phyloP scores from a whole-genome alignment of 805 yeast genomes.

The Teunomyces stri region DNA sequence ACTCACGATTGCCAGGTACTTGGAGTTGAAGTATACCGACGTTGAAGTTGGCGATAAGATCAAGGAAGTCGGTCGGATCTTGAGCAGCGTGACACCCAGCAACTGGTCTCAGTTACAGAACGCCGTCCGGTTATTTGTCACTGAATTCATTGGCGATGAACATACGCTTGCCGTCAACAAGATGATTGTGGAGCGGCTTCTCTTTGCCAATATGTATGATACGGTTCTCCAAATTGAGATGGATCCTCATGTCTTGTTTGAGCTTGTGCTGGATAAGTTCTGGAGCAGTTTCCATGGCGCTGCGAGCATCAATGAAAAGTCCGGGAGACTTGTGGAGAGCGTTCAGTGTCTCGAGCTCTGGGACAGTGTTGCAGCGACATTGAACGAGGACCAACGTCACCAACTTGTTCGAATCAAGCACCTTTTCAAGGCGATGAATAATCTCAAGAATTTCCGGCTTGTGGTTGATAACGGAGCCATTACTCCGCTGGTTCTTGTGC shows the following conservation, averaged over 20 bases:
- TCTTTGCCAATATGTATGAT: slow-evolving; percentile 26
- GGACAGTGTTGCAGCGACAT: slow-evolving; percentile 12
- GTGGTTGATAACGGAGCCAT: slow-evolving; percentile 8
- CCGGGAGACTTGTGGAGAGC: slow-evolving; percentile 27
- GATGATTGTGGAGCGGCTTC: slow-evolving; percentile 27
- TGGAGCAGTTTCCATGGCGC: slow-evolving; percentile 35
- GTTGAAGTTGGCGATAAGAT: not conserved
- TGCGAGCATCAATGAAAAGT: slow-evolving; percentile 30
- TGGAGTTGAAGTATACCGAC: slow-evolving; percentile 18
- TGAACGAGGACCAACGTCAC: not conserved
- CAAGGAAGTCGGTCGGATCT: slow-evolving; percentile 1
- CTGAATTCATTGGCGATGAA: slow-evolving; percentile 16
- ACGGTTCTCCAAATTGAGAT: slow-evolving; percentile 9
- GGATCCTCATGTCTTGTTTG: slow-evolving; percentile 12
- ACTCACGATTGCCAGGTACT: slow-evolving; percentile 29
- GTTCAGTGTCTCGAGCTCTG: slow-evolving; percentile 25
- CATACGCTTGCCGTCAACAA: slow-evolving; percentile 15
- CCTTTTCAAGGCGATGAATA: slow-evolving; percentile 33
- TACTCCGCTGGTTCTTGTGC: slow-evolving; percentile 8
- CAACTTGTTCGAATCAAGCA: slow-evolving; percentile 26
- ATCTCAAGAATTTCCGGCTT: slow-evolving; percentile 36
- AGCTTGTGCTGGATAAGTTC: slow-evolving; percentile 24
- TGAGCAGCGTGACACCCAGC: slow-evolving; percentile 1
- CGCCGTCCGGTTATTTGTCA: slow-evolving; percentile 2
- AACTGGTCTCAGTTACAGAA: slow-evolving; percentile 9